Evolutionary conservation across 495 filamentous ascomycete species (phyloP).

Genomic region (Tetracladium setigerum): DNA sequence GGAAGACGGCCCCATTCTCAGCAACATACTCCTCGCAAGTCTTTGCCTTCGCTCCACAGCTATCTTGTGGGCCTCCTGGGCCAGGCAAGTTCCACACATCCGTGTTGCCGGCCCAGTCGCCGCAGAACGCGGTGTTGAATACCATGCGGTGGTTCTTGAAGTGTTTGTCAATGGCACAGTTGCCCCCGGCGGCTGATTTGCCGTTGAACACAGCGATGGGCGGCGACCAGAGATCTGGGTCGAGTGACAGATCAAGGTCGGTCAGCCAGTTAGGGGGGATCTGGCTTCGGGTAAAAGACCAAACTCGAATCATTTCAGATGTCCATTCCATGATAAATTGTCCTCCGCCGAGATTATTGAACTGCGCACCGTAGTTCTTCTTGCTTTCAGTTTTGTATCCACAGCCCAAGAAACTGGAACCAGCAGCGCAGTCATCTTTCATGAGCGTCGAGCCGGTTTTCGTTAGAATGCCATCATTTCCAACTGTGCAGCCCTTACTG

Average conservation of each 20-base stretch:
- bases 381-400: constrained; percentile 32
- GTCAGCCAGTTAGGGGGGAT: constrained; percentile 30
- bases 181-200: constrained; percentile 1
- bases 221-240: constrained; percentile 55
- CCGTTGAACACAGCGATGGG: constrained; percentile 61
- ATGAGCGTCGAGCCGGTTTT: constrained; percentile 37
- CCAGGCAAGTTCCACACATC: no score
- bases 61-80: no score
- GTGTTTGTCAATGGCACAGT: constrained; percentile 55
- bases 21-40: constrained; percentile 61
- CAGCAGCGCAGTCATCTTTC: constrained; percentile 45
- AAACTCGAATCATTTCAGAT: constrained; percentile 57
- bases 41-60: constrained; percentile 33
- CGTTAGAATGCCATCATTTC: constrained; percentile 37
- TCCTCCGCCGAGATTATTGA: constrained; percentile 69
- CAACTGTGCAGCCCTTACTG: constrained; percentile 49
- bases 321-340: constrained; percentile 78
- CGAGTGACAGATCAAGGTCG: constrained; percentile 48
- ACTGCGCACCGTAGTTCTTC: constrained; percentile 55
- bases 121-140: constrained; percentile 82
- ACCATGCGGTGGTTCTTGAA: constrained; percentile 71
- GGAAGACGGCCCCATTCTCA: constrained; percentile 50
- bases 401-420: constrained; percentile 44
- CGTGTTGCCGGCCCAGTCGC: constrained; percentile 75
- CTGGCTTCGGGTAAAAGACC: constrained; percentile 60